These are phyloP conservation scores for Mallotus repandus DNA, from an alignment of 441 rosid species.

Conservation along the genomic window DNA sequence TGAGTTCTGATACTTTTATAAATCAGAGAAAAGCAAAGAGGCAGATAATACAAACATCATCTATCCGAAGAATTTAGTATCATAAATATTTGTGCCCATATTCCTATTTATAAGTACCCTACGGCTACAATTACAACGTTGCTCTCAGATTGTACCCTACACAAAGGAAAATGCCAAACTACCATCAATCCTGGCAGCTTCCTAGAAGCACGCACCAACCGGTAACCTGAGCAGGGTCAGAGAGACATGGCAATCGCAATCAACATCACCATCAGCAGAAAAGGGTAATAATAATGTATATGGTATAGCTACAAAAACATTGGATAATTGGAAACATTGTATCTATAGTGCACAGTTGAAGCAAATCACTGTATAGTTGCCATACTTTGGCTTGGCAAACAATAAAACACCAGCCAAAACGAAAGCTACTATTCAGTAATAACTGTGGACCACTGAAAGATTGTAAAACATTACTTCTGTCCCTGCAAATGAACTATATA, in stretches of 20 bases:
- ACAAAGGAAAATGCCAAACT: conserved; percentile 6
- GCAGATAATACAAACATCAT: background rate
- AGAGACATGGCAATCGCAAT: background rate
- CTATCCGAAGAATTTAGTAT: background rate
- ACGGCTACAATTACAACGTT: background rate
- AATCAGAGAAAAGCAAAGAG: background rate
- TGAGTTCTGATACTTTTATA: no score
- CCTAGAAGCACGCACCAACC: conserved; percentile 16
- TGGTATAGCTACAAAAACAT: background rate
- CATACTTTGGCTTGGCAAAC: background rate
- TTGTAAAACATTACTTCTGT: no score
- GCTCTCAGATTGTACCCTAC: background rate
- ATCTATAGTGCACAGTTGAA: background rate
- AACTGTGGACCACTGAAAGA: no score
- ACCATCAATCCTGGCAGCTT: conserved; percentile 9
- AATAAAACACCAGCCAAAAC: background rate
- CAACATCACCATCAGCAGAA: conserved; percentile 16
- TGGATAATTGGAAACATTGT: background rate
- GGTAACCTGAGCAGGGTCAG: conserved; percentile 2
- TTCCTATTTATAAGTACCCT: background rate
- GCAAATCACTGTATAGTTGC: background rate
- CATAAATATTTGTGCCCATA: background rate
- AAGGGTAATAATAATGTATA: background rate
- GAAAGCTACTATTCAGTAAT: no score
- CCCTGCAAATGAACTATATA: no score